phyloP scores from a whole-genome alignment of 176 grass and related monocot species.

The Poa annua region DNA sequence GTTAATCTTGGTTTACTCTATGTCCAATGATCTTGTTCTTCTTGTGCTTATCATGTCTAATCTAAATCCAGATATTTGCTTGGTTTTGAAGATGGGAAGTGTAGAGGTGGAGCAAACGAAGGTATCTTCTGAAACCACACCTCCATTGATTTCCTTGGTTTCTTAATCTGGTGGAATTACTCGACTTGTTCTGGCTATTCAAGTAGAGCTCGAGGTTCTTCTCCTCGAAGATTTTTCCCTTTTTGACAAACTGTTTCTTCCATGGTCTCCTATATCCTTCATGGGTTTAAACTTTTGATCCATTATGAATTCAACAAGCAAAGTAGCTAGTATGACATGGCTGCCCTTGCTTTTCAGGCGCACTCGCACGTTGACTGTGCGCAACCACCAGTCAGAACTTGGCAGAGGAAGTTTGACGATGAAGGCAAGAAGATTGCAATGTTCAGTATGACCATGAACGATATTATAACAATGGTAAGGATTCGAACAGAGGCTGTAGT shows the following conservation, averaged over 20 bases:
- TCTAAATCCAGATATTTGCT: neutral
- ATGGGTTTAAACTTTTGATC: neutral
- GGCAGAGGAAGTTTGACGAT: slow-evolving; percentile 63
- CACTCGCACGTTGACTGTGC: slow-evolving; percentile 9
- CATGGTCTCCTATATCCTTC: neutral
- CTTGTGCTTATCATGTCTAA: neutral
- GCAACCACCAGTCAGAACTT: slow-evolving; percentile 41
- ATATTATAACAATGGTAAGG: slow-evolving; percentile 57
- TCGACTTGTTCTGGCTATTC: neutral
- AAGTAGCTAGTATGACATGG: neutral
- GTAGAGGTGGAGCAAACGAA: slow-evolving; percentile 24
- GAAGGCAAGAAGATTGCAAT: slow-evolving; percentile 64
- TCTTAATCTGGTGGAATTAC: neutral
- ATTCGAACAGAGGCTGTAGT: neutral
- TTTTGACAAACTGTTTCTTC: neutral
- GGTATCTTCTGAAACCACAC: slow-evolving; percentile 29
- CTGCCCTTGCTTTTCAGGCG: slow-evolving; percentile 36
- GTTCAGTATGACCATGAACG: slow-evolving; percentile 50
- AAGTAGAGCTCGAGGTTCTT: neutral
- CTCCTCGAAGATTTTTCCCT: neutral
- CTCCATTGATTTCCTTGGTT: neutral
- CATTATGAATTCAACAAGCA: neutral
- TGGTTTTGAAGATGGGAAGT: slow-evolving; percentile 41
- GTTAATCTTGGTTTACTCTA: neutral
- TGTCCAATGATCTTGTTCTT: neutral